phyloP scores from a whole-genome alignment of 495 filamentous ascomycete species.

The Talaromyces wortmannii region DNA sequence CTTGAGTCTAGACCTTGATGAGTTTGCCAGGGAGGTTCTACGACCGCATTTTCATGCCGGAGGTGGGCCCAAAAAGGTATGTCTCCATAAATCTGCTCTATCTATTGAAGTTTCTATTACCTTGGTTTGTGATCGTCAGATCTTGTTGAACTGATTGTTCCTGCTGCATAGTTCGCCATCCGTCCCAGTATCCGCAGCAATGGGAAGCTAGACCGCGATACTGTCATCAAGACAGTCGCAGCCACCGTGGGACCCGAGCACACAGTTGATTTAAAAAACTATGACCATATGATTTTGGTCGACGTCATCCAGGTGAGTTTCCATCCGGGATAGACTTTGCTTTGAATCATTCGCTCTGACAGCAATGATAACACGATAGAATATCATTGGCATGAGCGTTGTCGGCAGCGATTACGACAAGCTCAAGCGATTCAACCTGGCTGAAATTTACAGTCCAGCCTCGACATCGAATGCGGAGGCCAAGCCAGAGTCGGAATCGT shows the following conservation, averaged over 20 bases:
- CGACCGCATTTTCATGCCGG: constrained; percentile 63
- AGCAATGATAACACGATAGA: constrained; percentile 35
- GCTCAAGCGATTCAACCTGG: constrained; percentile 66
- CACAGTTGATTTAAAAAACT: constrained; percentile 73
- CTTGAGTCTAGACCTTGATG: constrained; percentile 65
- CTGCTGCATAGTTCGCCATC: constrained; percentile 69
- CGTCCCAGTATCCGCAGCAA: constrained; percentile 78
- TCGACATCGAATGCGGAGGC: constrained; percentile 21
- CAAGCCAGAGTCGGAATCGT: background rate
- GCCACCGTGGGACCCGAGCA: constrained; percentile 59
- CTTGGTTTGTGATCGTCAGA: background rate
- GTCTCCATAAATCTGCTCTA: background rate
- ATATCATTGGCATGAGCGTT: constrained; percentile 73
- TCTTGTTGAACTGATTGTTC: background rate
- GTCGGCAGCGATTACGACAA: constrained; percentile 61
- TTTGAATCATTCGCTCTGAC: background rate
- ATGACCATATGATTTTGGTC: constrained; percentile 80
- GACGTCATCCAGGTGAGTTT: constrained; percentile 77
- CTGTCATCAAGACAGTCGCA: constrained; percentile 75
- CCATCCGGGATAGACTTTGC: background rate
- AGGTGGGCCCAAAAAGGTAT: constrained; percentile 38
- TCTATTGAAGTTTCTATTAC: background rate
- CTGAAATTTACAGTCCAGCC: constrained; percentile 53
- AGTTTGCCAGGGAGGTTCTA: constrained; percentile 65
- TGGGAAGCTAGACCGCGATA: constrained; percentile 62